Evolutionary conservation across 208 protist species (phyloP), one percentile per base, ranked within the genome.

Genomic region (Leishmania mexicana): DNA sequence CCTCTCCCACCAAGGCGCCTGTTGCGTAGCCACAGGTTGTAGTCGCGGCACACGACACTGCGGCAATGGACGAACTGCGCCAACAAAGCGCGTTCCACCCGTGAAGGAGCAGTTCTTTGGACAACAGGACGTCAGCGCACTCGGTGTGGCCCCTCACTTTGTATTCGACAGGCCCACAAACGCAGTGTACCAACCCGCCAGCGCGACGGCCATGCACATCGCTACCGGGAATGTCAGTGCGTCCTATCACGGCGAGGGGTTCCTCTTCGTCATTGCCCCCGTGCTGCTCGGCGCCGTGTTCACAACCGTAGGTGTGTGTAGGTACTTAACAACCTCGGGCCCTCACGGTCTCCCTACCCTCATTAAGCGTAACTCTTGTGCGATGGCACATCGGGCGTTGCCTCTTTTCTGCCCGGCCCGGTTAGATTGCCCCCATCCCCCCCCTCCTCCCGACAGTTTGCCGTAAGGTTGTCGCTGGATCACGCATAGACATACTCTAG

Each of bases 101-200:
- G 87, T 90, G 62, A 54, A 19, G 54, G 60, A 88, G 57, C 81
- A 90, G 71, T 83, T 83, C 3, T 94, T 91, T 78, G 89, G 89
- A 49, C 79, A 86, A n/a, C 84, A 92, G 76, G 86, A 78, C 49
- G 93, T 85, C 21, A 89, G 86, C n/a, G 85, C 90, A 28, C 85
- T 93, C 19, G 93, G 82, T n/a, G 88, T 96, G 24, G 87, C 76
- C 21, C 49, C 93, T 73, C 90, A 93, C 54, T 72, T 93, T 13
- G 88, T 84, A 3, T 68, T 94, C 7, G 93, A 94, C 89, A 85
- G 83, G 71, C 38, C 89, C n/a, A 94, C 88, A 31, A 94, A 94
- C 83, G 90, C 87, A 10, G 79, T 94, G 85, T 90, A 94, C 79
- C 90, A 89, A 0, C 91, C 93, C 15, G 89, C 89, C 15, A 92